phyloP scores from a whole-genome alignment of 345 rosid species.

The Gossypium stocksii region DNA sequence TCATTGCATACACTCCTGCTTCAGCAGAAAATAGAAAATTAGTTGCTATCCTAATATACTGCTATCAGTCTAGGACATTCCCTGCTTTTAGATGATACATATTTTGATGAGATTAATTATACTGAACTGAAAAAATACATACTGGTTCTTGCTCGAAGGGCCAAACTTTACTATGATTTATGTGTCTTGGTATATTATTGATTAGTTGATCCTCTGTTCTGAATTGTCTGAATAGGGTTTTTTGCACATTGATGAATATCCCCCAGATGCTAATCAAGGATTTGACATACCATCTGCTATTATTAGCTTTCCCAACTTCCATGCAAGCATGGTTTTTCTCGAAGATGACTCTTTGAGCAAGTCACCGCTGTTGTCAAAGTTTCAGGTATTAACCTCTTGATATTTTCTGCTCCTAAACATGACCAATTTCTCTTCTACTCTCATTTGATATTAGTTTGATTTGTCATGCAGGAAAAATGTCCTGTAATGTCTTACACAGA shows the following conservation, averaged over 20 bases:
- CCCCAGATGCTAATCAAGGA: constrained; percentile 99
- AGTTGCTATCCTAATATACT: background rate
- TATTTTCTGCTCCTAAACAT: background rate
- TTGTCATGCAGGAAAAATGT: constrained; percentile 54
- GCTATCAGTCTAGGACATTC: background rate
- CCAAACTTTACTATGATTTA: constrained; percentile 8
- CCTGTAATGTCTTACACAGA: constrained; percentile 75
- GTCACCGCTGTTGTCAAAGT: constrained; percentile 51
- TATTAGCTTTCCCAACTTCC: constrained; percentile 62
- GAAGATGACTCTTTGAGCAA: constrained; percentile 27
- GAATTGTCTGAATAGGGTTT: constrained; percentile 55
- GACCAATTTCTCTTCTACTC: background rate
- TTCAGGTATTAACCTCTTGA: constrained; percentile 45
- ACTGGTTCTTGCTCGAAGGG: background rate
- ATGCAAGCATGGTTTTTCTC: constrained; percentile 44
- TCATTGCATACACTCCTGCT: background rate
- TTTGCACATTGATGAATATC: constrained; percentile 90
- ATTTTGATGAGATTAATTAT: background rate
- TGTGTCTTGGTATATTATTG: constrained; percentile 3
- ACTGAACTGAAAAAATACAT: background rate
- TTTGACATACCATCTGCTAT: constrained; percentile 94
- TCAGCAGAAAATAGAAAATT: background rate
- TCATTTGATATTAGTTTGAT: constrained; percentile 15
- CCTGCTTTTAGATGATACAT: constrained; percentile 2
- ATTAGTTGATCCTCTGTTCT: constrained; percentile 24